Evolutionary conservation across 2,329 filamentous ascomycete species (phyloP).

Genomic region (Fusarium liriodendri): DNA sequence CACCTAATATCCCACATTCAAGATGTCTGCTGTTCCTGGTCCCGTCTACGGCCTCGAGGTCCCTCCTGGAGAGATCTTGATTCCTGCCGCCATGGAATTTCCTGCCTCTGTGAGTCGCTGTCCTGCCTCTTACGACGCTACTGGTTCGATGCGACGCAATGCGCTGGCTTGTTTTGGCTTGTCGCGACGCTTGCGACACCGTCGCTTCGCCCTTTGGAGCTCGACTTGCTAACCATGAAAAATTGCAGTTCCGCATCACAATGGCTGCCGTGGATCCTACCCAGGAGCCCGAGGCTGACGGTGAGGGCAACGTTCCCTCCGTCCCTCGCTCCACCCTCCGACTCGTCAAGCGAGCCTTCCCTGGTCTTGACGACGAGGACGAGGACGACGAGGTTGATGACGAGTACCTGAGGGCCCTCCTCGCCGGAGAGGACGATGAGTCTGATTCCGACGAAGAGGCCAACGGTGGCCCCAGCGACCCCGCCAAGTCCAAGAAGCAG

Average conservation of each 20-base stretch:
- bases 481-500: constrained; percentile 88
- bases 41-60: constrained; percentile 94
- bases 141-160: not conserved
- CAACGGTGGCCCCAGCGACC: constrained; percentile 93
- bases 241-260: constrained; percentile 87
- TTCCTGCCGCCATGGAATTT: constrained; percentile 82
- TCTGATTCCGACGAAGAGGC: constrained; percentile 69
- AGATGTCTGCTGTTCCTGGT: constrained; percentile 72
- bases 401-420: constrained; percentile 69
- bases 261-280: constrained; percentile 98
- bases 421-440: constrained; percentile 63
- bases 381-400: constrained; percentile 76
- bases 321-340: constrained; percentile 88
- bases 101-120: constrained; percentile 80
- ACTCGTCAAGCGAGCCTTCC: constrained; percentile 80
- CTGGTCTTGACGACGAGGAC: constrained; percentile 62
- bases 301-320: constrained; percentile 69
- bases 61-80: constrained; percentile 83
- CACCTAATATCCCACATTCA: constrained; percentile 36
- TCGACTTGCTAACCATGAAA: constrained; percentile 30
- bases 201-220: not conserved
- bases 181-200: constrained; percentile 26
- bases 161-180: not conserved
- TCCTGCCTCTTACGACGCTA: not conserved
- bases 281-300: constrained; percentile 75